Evolutionary conservation across 2,329 filamentous ascomycete species (phyloP).

Genomic region (Cordyceps cicadae): DNA sequence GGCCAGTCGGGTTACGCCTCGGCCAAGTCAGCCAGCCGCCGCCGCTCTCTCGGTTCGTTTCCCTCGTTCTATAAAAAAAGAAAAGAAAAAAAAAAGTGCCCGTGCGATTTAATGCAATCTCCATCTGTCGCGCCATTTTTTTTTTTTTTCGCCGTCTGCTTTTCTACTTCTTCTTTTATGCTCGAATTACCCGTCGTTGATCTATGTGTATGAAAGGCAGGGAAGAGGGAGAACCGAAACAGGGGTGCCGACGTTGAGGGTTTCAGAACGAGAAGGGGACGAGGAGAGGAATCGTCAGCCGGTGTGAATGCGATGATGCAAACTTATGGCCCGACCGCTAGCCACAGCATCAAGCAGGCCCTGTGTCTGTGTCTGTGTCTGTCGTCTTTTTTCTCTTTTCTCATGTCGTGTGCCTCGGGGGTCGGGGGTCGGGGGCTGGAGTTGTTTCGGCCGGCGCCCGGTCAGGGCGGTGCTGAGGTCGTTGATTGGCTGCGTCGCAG

Average conservation of each 20-base stretch:
- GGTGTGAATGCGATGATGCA: too few relatives aligned
- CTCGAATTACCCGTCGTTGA: not conserved
- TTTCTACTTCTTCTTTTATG: too few relatives aligned
- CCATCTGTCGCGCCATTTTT: too few relatives aligned
- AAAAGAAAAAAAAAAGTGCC: too few relatives aligned
- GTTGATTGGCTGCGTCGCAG: not conserved
- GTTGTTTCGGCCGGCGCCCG: not conserved
- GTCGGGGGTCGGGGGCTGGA: not conserved
- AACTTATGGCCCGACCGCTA: too few relatives aligned
- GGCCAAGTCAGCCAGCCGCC: not conserved
- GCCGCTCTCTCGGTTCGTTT: not conserved
- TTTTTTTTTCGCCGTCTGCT: not conserved
- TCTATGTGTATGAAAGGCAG: not conserved
- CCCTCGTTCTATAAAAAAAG: not conserved
- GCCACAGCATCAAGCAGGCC: too few relatives aligned
- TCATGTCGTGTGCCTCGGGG: too few relatives aligned
- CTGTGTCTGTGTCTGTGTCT: not conserved
- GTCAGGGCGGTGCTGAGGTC: too few relatives aligned
- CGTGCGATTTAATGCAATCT: too few relatives aligned
- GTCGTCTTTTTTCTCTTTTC: too few relatives aligned
- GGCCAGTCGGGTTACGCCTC: not conserved
- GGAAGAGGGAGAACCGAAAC: not conserved
- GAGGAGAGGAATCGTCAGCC: not conserved
- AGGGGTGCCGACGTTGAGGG: not conserved
- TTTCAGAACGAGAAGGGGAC: not conserved